Evolutionary conservation across 192 early-diverging fungal species (phyloP).

Genomic region (Podila clonocystis): DNA sequence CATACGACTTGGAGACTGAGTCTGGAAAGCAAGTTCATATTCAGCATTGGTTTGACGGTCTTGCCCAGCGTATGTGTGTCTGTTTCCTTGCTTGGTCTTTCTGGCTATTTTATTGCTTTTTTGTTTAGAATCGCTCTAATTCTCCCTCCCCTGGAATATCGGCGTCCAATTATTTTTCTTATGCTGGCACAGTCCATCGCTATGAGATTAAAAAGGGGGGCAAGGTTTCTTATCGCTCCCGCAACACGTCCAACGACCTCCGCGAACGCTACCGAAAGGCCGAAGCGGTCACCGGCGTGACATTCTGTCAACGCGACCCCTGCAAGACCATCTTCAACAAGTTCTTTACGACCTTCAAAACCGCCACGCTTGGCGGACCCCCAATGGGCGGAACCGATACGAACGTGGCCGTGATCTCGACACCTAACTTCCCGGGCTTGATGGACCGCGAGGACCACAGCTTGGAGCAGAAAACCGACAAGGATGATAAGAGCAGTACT

Average conservation of each 20-base stretch:
- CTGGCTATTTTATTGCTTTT: no score
- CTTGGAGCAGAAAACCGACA: background rate
- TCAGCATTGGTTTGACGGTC: slow-evolving; percentile 59
- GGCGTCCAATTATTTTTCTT: background rate
- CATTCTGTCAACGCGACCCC: slow-evolving; percentile 48
- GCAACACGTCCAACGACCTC: slow-evolving; percentile 37
- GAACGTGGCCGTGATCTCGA: slow-evolving; percentile 20
- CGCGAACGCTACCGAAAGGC: slow-evolving; percentile 30
- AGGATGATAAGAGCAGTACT: background rate
- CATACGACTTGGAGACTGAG: slow-evolving; percentile 43
- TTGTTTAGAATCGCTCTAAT: background rate
- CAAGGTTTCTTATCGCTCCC: slow-evolving; percentile 31
- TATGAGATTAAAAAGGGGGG: slow-evolving; percentile 44
- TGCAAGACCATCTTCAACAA: slow-evolving; percentile 54
- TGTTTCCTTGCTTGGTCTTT: no score
- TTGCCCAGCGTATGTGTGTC: slow-evolving; percentile 36
- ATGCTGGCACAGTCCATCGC: slow-evolving; percentile 14
- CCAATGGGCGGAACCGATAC: slow-evolving; percentile 22
- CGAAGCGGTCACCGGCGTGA: slow-evolving; percentile 21
- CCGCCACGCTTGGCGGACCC: slow-evolving; percentile 18
- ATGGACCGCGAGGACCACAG: background rate
- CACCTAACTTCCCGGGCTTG: slow-evolving; percentile 23
- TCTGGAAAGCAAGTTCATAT: slow-evolving; percentile 40
- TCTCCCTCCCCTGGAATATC: background rate
- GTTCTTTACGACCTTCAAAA: slow-evolving; percentile 53